These are phyloP conservation scores for Microcyclospora pomicola DNA, from an alignment of 2,329 filamentous ascomycete species.

Conservation along the genomic window DNA sequence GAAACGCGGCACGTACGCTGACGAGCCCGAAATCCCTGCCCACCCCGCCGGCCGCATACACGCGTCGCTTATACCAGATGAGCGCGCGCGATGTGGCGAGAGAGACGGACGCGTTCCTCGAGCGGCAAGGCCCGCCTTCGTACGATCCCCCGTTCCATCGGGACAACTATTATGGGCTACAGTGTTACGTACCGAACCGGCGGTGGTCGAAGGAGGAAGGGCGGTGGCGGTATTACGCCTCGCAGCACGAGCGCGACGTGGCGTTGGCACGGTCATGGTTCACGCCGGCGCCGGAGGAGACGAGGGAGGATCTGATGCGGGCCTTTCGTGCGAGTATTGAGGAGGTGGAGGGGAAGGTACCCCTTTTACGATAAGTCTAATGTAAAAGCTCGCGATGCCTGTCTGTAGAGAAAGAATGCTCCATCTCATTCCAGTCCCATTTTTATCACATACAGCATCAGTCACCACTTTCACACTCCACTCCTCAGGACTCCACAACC, in stretches of 20 bases:
- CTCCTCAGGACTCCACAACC: constrained; percentile 9
- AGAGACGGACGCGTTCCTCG: constrained; percentile 39
- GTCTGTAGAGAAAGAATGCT: too few relatives aligned
- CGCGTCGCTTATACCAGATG: constrained; percentile 32
- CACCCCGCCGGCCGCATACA: neutral
- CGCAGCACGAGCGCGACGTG: constrained; percentile 28
- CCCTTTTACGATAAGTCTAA: too few relatives aligned
- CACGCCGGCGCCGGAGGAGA: neutral
- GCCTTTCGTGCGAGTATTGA: too few relatives aligned
- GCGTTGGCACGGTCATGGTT: constrained; percentile 15
- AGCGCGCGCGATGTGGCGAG: constrained; percentile 31
- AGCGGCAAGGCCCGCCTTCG: constrained; percentile 36
- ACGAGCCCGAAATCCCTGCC: constrained; percentile 4
- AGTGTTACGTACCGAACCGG: constrained; percentile 44
- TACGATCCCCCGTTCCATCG: constrained; percentile 41
- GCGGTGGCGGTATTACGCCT: constrained; percentile 30
- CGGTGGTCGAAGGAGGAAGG: constrained; percentile 36
- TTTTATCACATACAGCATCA: too few relatives aligned
- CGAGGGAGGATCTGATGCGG: too few relatives aligned
- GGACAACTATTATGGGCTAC: constrained; percentile 46
- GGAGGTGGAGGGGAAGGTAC: too few relatives aligned
- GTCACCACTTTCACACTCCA: too few relatives aligned
- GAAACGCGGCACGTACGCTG: constrained; percentile 5
- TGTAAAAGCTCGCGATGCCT: too few relatives aligned
- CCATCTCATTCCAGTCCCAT: too few relatives aligned